Conservation (phyloP, 192 early-diverging fungal genomes). For the Glomus cerebriforme region DNA sequence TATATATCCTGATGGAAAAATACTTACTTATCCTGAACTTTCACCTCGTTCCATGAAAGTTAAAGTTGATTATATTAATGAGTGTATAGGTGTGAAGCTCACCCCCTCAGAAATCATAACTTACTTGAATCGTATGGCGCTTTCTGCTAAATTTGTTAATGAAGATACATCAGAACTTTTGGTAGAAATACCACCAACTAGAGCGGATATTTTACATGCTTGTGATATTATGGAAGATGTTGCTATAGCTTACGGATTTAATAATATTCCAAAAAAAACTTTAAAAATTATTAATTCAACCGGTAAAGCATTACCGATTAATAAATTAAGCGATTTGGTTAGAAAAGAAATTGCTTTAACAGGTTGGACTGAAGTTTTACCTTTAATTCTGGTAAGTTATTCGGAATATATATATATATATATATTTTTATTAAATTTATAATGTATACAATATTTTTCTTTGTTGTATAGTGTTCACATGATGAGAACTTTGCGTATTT, state of each 20-base stretch:
- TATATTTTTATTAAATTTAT: neutral
- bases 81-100: conserved; percentile 75
- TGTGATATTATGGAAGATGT: conserved; percentile 99
- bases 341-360: conserved; percentile 84
- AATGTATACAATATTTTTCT: conserved; percentile 10
- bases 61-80: conserved; percentile 87
- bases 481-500: conserved; percentile 95
- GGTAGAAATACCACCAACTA: conserved; percentile 85
- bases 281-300: conserved; percentile 82
- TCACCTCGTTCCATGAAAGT: conserved; percentile 67
- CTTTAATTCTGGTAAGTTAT: conserved; percentile 80
- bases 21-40: conserved; percentile 73
- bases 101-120: conserved; percentile 67
- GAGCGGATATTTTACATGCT: conserved; percentile 93
- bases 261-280: conserved; percentile 84
- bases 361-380: conserved; percentile 93
- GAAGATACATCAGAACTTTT: conserved; percentile 58
- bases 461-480: conserved; percentile 86
- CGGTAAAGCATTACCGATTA: conserved; percentile 84
- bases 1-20: conserved; percentile 77
- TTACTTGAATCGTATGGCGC: conserved; percentile 86
- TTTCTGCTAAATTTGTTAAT: conserved; percentile 61
- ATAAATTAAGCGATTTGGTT: conserved; percentile 89
- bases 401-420: neutral
- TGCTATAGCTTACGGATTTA: conserved; percentile 95